Evolutionary conservation across 202 grass and related monocot species (phyloP).

Genomic region (Dendrocalamus latiflorus): DNA sequence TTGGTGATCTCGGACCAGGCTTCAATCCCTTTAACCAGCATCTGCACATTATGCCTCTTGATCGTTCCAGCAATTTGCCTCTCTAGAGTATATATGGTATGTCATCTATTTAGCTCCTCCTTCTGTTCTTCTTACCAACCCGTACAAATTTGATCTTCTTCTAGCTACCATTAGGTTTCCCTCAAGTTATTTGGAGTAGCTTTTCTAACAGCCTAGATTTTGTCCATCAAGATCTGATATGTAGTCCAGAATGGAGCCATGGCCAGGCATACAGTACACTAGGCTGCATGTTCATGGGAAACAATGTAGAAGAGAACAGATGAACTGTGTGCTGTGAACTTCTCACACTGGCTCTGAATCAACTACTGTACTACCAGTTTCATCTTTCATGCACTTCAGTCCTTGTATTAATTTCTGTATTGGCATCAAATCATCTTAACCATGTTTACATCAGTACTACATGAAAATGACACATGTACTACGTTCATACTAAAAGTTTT

Average conservation of each 20-base stretch:
- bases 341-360: not conserved
- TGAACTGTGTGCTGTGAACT: not conserved
- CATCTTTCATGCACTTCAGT: not conserved
- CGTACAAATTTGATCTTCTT: not conserved
- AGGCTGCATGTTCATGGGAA: not conserved
- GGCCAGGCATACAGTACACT: not conserved
- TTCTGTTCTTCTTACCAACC: not conserved
- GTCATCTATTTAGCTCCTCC: not conserved
- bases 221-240: not conserved
- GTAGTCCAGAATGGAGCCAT: not conserved
- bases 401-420: not conserved
- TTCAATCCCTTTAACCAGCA: conserved; percentile 49
- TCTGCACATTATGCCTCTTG: not conserved
- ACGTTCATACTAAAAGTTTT: not conserved
- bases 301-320: not conserved
- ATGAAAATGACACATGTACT: not conserved
- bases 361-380: not conserved
- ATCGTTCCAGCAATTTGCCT: not conserved
- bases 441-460: not conserved
- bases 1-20: conserved; percentile 47
- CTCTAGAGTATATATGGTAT: not conserved
- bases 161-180: not conserved
- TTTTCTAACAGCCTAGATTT: not conserved
- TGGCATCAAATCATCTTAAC: not conserved
- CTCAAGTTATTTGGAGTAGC: not conserved